Evolutionary conservation across 352 stramenopile species (phyloP), one percentile per base, ranked within the genome.

Genomic region (Globisporangium iwayamae): DNA sequence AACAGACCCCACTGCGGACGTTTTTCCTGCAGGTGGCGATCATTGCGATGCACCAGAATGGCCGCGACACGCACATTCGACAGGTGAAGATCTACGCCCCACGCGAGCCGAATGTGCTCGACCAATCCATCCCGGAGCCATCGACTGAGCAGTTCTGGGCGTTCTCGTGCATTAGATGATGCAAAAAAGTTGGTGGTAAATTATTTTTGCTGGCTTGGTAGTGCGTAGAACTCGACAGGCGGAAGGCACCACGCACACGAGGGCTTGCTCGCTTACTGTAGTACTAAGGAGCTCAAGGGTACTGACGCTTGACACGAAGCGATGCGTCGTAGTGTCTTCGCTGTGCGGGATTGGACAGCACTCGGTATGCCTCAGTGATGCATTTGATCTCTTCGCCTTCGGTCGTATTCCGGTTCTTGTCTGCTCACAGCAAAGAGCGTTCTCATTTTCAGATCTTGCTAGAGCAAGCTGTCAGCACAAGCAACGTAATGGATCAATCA

Each of bases 1-100:
- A 36, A 1, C 39, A 48, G 54, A 22, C 30, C 25, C 76, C 81
- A 6, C 67, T 90, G 54, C 91, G 94, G 22, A 96, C 96, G 13
- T 98, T 98, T 73, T 94, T 99, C 61, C 73, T 99, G 58, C 96
- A 99, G 68, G 96, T 99, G 56, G 94, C 90, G 32, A 89, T 99
- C 57, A 72, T 97, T 7, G 90, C 90, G 20, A 99, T 99, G 97
- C 97, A 99, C 74, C 97, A 99, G 78, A 99, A 99, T 77, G 97
- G 97, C 34, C 78, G 93, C 30, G 96, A 99, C 68, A 98, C 95
- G 11, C 96, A 99, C 66, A 93, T 98, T 30, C 86, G 96, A 30
- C 94, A 98, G 57, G 83, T 98, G 39, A 98, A 97, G 60, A 75
- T 98, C 51, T 98, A 89, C 70, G 83, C 92, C 18, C 89, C 92